A percentile compares a stretch with the other conserved stretches of the same genome.
Conservation (phyloP, 495 filamentous ascomycete species). For the Podospora appendiculata region DNA sequence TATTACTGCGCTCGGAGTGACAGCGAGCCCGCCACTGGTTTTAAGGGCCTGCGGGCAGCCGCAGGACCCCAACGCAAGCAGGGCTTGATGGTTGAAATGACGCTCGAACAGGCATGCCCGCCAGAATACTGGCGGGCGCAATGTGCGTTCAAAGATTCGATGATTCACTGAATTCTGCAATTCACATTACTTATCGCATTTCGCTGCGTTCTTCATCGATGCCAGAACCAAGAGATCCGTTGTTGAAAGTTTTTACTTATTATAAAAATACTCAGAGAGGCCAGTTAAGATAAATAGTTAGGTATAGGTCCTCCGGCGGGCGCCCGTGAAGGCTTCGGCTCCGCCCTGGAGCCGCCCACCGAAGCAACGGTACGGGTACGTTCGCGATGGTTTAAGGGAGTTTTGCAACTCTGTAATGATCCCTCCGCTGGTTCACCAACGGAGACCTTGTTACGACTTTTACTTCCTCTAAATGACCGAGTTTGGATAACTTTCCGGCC, state of each 20-base stretch:
- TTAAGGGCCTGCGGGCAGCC: slow-evolving; percentile 16
- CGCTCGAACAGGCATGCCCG: slow-evolving; percentile 61
- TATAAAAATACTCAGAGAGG: slow-evolving; percentile 28
- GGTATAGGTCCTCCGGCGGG: slow-evolving; percentile 25
- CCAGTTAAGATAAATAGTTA: slow-evolving; percentile 20
- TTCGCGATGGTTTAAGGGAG: slow-evolving; percentile 24
- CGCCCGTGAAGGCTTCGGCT: slow-evolving; percentile 3
- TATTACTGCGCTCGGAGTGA: slow-evolving; percentile 37
- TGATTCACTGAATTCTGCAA: slow-evolving; percentile 69
- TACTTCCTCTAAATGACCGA: slow-evolving; percentile 70
- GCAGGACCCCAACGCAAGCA: slow-evolving; percentile 41
- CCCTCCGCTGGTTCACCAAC: slow-evolving; percentile 66
- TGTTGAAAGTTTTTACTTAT: slow-evolving; percentile 62
- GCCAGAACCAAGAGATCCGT: slow-evolving; percentile 65
- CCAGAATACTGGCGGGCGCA: slow-evolving; percentile 56
- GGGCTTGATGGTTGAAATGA: slow-evolving; percentile 47
- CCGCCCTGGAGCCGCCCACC: slow-evolving; percentile 25
- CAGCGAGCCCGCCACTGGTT: slow-evolving; percentile 27
- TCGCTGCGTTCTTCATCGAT: slow-evolving; percentile 68
- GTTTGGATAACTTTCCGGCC: slow-evolving; percentile 66
- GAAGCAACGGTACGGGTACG: slow-evolving; percentile 27
- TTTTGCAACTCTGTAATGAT: slow-evolving; percentile 49
- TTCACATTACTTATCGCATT: slow-evolving; percentile 70
- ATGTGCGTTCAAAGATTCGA: slow-evolving; percentile 63
- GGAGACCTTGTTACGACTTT: slow-evolving; percentile 72